Conservation (phyloP, 495 filamentous ascomycete species). For the Chaetomium tenue region DNA sequence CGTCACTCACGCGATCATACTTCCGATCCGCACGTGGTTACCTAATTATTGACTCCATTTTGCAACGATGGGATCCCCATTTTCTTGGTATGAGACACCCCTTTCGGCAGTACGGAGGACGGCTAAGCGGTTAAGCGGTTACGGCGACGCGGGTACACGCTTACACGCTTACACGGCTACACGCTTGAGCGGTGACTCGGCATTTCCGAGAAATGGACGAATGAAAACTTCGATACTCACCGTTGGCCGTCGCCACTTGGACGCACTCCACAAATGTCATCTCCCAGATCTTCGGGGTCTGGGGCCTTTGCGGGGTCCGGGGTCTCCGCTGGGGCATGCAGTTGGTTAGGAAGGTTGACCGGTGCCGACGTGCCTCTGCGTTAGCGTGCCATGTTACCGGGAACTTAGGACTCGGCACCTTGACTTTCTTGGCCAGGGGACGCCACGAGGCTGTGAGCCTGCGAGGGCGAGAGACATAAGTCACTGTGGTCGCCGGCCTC, state of each 20-base stretch:
- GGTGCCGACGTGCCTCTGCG: constrained; percentile 4
- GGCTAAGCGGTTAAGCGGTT: constrained; percentile 6
- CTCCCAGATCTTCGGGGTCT: neutral
- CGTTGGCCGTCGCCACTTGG: constrained; percentile 5
- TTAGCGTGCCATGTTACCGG: constrained; percentile 9
- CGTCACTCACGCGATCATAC: neutral
- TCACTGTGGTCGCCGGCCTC: constrained; percentile 3
- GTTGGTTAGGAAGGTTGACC: constrained; percentile 4
- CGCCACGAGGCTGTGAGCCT: neutral
- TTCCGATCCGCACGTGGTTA: neutral
- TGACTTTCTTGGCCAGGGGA: neutral
- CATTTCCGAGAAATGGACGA: neutral
- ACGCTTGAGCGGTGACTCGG: constrained; percentile 4
- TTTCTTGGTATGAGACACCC: neutral
- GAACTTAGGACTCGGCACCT: neutral
- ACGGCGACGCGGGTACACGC: constrained; percentile 12
- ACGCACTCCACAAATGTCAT: neutral
- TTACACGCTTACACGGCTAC: constrained; percentile 1
- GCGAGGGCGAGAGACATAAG: constrained; percentile 12
- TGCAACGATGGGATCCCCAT: neutral
- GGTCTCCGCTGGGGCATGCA: constrained; percentile 6
- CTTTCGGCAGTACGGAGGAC: neutral
- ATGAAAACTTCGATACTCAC: neutral
- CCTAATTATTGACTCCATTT: neutral
- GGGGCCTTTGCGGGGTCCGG: constrained; percentile 7